Conservation (phyloP, 768 basidiomycete genomes). For the Sistotremastrum suecicum region DNA sequence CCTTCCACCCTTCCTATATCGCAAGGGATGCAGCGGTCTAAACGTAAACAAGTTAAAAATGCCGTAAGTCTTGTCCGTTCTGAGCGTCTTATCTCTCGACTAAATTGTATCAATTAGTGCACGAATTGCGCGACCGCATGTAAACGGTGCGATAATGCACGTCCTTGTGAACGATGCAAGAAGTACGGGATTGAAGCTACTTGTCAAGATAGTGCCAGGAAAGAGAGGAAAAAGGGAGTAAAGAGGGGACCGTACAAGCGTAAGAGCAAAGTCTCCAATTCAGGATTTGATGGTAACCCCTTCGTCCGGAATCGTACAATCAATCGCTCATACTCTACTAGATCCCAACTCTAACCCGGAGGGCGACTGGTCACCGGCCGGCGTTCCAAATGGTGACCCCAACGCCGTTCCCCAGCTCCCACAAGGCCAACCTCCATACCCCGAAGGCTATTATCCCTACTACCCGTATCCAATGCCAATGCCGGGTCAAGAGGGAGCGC, state of each 20-base stretch:
- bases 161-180: constrained; percentile 49
- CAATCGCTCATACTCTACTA: too few species aligned
- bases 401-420: too few species aligned
- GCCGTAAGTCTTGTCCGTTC: constrained; percentile 26
- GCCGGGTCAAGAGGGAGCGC: too few species aligned
- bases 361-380: too few species aligned
- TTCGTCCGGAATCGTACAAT: too few species aligned
- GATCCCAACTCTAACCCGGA: too few species aligned
- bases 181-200: constrained; percentile 45
- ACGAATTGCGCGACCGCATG: constrained; percentile 45
- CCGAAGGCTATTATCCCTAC: too few species aligned
- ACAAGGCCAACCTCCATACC: too few species aligned
- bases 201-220: constrained; percentile 47
- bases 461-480: too few species aligned
- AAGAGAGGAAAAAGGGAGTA: constrained; percentile 49
- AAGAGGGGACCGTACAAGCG: constrained; percentile 47
- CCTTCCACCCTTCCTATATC: constrained; percentile 12
- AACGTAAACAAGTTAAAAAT: constrained; percentile 47
- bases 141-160: constrained; percentile 41
- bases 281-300: too few species aligned
- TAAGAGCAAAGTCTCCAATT: constrained; percentile 21
- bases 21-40: constrained; percentile 18
- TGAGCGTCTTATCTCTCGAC: neutral
- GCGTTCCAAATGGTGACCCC: too few species aligned
- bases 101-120: constrained; percentile 20